phyloP scores from a whole-genome alignment of 352 stramenopile species.

The Phytopythium litorale region DNA sequence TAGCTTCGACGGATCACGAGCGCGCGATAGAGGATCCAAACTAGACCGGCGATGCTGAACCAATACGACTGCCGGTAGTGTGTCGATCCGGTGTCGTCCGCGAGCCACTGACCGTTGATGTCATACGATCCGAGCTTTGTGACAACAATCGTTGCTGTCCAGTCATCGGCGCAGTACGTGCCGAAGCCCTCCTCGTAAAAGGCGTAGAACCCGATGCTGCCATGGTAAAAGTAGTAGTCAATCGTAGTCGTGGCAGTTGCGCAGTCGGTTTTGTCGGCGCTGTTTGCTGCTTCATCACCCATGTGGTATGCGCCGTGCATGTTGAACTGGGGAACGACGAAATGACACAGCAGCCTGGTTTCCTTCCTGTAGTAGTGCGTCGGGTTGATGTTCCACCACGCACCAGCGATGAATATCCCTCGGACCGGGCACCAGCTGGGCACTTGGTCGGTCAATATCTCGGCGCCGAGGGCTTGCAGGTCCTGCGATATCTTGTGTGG shows the following conservation, averaged over 20 bases:
- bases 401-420: slow-evolving; percentile 18
- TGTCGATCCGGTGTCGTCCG: slow-evolving; percentile 7
- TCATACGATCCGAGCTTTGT: slow-evolving; percentile 12
- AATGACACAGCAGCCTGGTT: slow-evolving; percentile 19
- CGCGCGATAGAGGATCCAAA: slow-evolving; percentile 7
- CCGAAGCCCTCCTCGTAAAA: slow-evolving; percentile 24
- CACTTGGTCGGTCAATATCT: slow-evolving; percentile 12
- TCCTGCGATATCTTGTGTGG: slow-evolving; percentile 9
- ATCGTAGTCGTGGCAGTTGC: background rate
- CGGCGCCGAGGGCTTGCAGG: slow-evolving; percentile 9
- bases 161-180: slow-evolving; percentile 18
- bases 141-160: slow-evolving; percentile 18
- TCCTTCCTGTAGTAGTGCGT: slow-evolving; percentile 23
- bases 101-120: slow-evolving; percentile 1
- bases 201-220: slow-evolving; percentile 9
- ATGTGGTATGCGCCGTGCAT: slow-evolving; percentile 3
- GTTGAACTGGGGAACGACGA: slow-evolving; percentile 15
- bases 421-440: slow-evolving; percentile 14
- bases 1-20: slow-evolving; percentile 9
- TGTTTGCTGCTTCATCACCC: background rate
- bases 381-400: slow-evolving; percentile 21
- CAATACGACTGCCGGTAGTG: slow-evolving; percentile 10
- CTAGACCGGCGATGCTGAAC: slow-evolving; percentile 1
- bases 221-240: slow-evolving; percentile 23
- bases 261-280: too few relatives aligned